Evolutionary conservation across 495 filamentous ascomycete species (phyloP), one percentile per base, ranked within the genome.

Genomic region (Tuber aestivum): DNA sequence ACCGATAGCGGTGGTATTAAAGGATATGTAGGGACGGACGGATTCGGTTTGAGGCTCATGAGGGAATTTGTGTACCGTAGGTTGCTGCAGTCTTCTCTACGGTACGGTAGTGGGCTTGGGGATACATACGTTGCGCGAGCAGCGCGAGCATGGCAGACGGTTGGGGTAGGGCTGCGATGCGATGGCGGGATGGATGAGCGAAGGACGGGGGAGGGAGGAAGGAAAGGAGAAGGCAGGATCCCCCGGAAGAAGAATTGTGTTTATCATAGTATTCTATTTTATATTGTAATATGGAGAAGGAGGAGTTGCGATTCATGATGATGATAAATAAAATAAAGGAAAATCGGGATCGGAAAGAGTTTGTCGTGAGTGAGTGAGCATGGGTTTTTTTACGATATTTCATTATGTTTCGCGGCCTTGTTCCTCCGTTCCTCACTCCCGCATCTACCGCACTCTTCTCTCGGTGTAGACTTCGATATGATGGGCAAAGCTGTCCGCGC

Each of bases 351-450:
- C 56, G 56, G 56, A 16, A 32, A 61, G 18, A 5, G 56, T 14
- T 32, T 32, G 5, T 9, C 16, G n/a, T 32, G n/a, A 16, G 56
- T 16, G 27, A n/a, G 27, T n/a, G n/a, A n/a, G n/a, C 14, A 27
- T 32, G n/a, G 56, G 50, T 16, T 65, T 65, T 65, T 65, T 65
- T 65, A 65, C 56, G 56, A 65, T 65, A 65, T 65, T 65, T 65
- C 6, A 65, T 65, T 65, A 65, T 65, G 56, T 65, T 65, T 65
- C 27, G n/a, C 27, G 56, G 18, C 56, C 14, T 65, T 65, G 56
- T 32, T 65, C 56, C 14, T 32, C 8, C 12, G 16, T 65, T 18
- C 10, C n/a, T 65, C 56, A 10, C 27, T 27, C 56, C 27, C n/a
- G 56, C 18, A 65, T 18, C n/a, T 32, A 14, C n/a, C 16, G n/a